Evolutionary conservation across 2,329 filamentous ascomycete genomes (phyloP).

Genomic region (Fusarium sp.): DNA sequence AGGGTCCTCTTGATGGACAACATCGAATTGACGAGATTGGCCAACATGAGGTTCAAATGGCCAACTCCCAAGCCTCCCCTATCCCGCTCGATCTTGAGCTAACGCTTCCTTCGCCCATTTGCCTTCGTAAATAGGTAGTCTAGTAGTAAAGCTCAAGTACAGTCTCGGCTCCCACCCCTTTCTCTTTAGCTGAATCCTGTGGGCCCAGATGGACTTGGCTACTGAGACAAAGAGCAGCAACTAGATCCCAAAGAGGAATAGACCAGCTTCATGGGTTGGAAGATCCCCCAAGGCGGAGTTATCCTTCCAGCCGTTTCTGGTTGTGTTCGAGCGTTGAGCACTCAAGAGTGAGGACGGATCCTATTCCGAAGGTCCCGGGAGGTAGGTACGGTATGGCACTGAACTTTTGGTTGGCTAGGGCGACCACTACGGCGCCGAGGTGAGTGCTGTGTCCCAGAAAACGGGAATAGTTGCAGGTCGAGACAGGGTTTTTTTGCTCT

Average conservation of each 20-base stretch:
- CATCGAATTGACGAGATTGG: background rate
- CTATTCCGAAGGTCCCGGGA: constrained; percentile 21
- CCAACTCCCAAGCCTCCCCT: background rate
- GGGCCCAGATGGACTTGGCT: constrained; percentile 19
- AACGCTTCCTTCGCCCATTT: constrained; percentile 2
- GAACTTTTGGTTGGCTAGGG: background rate
- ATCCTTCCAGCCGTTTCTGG: constrained; percentile 8
- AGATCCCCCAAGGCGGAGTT: constrained; percentile 27
- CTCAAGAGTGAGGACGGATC: constrained; percentile 15
- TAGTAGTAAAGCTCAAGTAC: background rate
- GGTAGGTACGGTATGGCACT: background rate
- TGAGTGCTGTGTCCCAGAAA: background rate
- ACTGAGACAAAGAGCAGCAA: constrained; percentile 5
- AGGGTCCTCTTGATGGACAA: background rate
- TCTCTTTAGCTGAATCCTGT: constrained; percentile 19
- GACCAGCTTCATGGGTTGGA: constrained; percentile 7
- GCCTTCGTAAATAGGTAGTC: background rate
- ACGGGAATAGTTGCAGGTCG: background rate
- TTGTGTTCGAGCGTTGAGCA: constrained; percentile 17
- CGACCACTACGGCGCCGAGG: background rate
- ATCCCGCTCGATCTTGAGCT: background rate
- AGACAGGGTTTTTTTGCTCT: background rate
- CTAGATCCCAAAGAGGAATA: constrained; percentile 29
- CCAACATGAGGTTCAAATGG: background rate
- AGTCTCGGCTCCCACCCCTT: constrained; percentile 20